Percentiles rank a stretch among this genome's conserved stretches.
Conservation (phyloP, 2,329 filamentous ascomycete species). For the Aspergillus phoenicis region DNA sequence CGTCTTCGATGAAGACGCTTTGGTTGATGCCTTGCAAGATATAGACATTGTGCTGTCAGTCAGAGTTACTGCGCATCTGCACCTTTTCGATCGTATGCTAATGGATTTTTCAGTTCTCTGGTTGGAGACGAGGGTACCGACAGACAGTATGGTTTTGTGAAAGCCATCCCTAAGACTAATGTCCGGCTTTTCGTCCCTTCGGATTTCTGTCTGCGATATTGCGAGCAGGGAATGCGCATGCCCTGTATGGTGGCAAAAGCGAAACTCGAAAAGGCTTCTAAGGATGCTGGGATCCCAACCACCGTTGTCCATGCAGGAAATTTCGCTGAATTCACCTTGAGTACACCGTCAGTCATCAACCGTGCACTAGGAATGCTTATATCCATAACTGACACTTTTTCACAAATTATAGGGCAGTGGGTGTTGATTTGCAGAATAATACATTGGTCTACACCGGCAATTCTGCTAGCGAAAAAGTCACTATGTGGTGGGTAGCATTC, state of each 20-base stretch:
- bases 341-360: slow-evolving; percentile 14
- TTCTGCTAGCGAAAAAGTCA: slow-evolving; percentile 11
- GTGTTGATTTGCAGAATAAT: slow-evolving; percentile 18
- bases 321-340: slow-evolving; percentile 23
- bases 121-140: slow-evolving; percentile 20
- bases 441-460: slow-evolving; percentile 17
- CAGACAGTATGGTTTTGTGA: slow-evolving; percentile 17
- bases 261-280: slow-evolving; percentile 17
- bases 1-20: slow-evolving; percentile 15
- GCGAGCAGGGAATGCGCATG: slow-evolving; percentile 17
- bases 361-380: neutral
- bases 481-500: slow-evolving; percentile 19
- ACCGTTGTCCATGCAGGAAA: slow-evolving; percentile 15
- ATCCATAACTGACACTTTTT: neutral
- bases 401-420: slow-evolving; percentile 11
- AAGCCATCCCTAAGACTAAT: slow-evolving; percentile 22
- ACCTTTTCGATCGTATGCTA: slow-evolving; percentile 1
- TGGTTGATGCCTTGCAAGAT: slow-evolving; percentile 15
- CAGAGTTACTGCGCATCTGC: neutral
- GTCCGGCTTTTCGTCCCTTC: slow-evolving; percentile 25
- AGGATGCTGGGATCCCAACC: slow-evolving; percentile 20
- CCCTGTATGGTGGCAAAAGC: slow-evolving; percentile 13
- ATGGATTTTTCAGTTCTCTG: slow-evolving; percentile 17
- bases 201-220: slow-evolving; percentile 15
- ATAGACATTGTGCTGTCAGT: slow-evolving; percentile 26